phyloP scores from a whole-genome alignment of 2,329 filamentous ascomycete species.

The Erysiphe pulchra region DNA sequence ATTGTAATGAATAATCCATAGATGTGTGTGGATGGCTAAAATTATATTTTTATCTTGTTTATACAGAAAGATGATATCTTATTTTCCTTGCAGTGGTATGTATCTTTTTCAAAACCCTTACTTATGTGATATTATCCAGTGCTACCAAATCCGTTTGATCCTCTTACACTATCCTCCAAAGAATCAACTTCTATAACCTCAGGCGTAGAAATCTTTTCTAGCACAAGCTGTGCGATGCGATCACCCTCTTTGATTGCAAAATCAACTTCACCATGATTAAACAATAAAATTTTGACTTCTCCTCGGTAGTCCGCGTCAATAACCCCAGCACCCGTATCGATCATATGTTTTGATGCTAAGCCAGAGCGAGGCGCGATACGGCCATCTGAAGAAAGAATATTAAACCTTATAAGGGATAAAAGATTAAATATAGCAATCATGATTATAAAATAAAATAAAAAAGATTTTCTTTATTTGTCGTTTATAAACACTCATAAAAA shows the following conservation, averaged over 20 bases:
- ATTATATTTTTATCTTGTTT: too few relatives aligned
- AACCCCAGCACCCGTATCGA: conserved; percentile 85
- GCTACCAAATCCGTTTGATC: conserved; percentile 76
- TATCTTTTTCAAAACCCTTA: too few relatives aligned
- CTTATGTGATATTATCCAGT: conserved; percentile 27
- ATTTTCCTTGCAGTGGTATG: too few relatives aligned
- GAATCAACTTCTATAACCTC: conserved; percentile 74
- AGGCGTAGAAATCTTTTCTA: conserved; percentile 86
- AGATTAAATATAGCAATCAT: too few relatives aligned
- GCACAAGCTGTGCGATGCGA: conserved; percentile 73
- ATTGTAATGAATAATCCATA: background rate
- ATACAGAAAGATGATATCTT: too few relatives aligned
- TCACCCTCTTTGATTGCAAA: conserved; percentile 68
- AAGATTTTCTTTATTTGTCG: too few relatives aligned
- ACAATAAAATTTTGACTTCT: conserved; percentile 78
- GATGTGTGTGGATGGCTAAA: background rate
- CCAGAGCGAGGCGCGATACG: conserved; percentile 78
- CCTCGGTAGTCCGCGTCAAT: conserved; percentile 96
- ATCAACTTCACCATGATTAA: conserved; percentile 68
- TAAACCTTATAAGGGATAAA: background rate
- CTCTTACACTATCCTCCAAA: conserved; percentile 72
- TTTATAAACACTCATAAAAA: too few relatives aligned
- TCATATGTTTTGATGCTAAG: conserved; percentile 79
- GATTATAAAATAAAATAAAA: background rate
- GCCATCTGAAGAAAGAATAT: conserved; percentile 32